Evolutionary conservation across 108 stramenopile genomes (phyloP), one percentile per base, ranked within the genome.

Genomic region (Skeletonema costatum): DNA sequence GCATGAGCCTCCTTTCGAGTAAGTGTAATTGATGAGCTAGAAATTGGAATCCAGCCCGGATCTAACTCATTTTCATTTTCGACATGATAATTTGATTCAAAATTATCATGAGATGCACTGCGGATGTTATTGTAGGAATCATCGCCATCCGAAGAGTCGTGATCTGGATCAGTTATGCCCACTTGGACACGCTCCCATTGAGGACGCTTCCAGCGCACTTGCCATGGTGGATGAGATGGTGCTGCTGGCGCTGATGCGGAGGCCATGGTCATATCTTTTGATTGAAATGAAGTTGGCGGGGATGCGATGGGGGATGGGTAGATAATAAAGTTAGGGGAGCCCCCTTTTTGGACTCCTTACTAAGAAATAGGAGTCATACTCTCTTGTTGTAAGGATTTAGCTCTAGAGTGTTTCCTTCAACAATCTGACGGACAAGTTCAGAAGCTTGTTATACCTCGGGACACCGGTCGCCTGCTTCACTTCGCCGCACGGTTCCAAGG

Each of bases 141-240:
- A 32, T 64, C 63, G 63, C 7, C n/a, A 29, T 35, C 63, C 35
- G 41, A 42, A 0, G 63, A 39, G 53, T 56, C 25, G 53, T 56
- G 53, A 51, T 51, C 50, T 17, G 50, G 50, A 19, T 32, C 42
- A 5, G 59, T 71, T 1, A 81, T 66, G 25, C 74, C 80, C 42
- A 67, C 56, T 19, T n/a, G 59, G 32, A 82, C 81, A 41, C 31
- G 58, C 46, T 82, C 66, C 64, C 69, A 71, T 44, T 56, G 69
- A 39, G 81, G 81, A n/a, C 81, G 81, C 48, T 82, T 82, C 81
- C 81, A 82, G 38, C 65, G 61, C 32, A 82, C 58, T 35, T 82
- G 81, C 81, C 81, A 82, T 30, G 81, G 81, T 36, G 81, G 68
- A 12, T n/a, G 10, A 12, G 63, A 32, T 7, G 35, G 42, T 60